Conservation (phyloP, 805 yeast genomes). For the Candida cerambycidarum region DNA sequence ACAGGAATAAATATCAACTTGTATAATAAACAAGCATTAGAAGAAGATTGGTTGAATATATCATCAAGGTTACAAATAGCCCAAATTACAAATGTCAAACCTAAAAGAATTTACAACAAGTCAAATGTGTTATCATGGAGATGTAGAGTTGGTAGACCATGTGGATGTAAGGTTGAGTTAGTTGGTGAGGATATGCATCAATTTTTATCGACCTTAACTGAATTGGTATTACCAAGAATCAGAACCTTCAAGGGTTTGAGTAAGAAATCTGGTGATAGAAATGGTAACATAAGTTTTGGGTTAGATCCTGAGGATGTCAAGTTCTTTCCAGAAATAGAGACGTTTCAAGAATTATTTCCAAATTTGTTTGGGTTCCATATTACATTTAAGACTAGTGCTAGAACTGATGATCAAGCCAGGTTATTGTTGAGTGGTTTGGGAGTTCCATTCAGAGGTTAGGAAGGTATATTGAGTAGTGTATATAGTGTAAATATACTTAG, state of each 20-base stretch:
- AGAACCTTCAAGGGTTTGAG: conserved; percentile 83
- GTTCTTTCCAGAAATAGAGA: conserved; percentile 90
- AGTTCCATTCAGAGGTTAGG: conserved; percentile 56
- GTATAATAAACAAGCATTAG: conserved; percentile 70
- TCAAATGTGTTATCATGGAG: conserved; percentile 84
- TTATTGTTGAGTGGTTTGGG: conserved; percentile 79
- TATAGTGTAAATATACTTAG: conserved; percentile 6
- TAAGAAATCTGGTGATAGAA: conserved; percentile 74
- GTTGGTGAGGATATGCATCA: conserved; percentile 82
- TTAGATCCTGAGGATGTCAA: conserved; percentile 72
- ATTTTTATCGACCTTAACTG: conserved; percentile 82
- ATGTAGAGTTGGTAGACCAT: conserved; percentile 79
- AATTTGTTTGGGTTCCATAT: conserved; percentile 82
- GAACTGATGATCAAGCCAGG: conserved; percentile 87
- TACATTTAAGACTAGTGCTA: conserved; percentile 83
- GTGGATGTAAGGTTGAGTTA: conserved; percentile 85
- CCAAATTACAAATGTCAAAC: conserved; percentile 91
- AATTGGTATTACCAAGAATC: conserved; percentile 88
- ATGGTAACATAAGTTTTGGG: conserved; percentile 86
- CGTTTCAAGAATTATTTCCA: conserved; percentile 88
- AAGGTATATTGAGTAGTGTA: conserved; percentile 4
- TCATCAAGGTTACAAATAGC: conserved; percentile 79
- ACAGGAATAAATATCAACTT: conserved; percentile 71
- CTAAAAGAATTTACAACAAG: conserved; percentile 68
- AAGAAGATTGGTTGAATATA: conserved; percentile 68